Base-by-base conservation (phyloP, 2,329 filamentous ascomycete species). In the Diplodia corticola region DNA sequence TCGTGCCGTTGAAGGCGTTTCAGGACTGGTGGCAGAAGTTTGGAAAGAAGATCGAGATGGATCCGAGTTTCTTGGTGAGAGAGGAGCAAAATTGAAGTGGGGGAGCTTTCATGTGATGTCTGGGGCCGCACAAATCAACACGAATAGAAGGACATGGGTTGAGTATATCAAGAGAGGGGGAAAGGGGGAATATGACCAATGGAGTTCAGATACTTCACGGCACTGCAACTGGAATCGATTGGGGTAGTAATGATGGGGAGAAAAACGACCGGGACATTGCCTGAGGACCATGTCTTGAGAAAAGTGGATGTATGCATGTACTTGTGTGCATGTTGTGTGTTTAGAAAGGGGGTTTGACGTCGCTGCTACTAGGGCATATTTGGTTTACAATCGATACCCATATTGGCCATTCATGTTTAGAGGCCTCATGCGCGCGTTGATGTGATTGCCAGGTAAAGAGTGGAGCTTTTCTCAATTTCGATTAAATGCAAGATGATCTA, bases 11-110 rank as follows among this genome's bases (percentile, higher is more conserved):
- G 69, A 95, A 91, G 80, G 92, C 91, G 5, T 99, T 99, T 77
- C 90, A 96, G 80, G 92, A 96, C 67, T 99, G 96, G 95, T 99
- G 96, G 95, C 86, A 84, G 68, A 98, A 97, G 79, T 99, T 99
- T 80, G 94, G 99, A 81, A 86, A 87, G 68, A 89, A 89, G 74
- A 86, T 99, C 46, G 89, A 93, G 72, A 85, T 87, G 69, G 95
- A 99, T 80, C 94, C 95, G 0, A 86, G 87, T 6, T 99, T 99
- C 76, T 81, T 99, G 71, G 93, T 98, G 79, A 87, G 89, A 72
- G 86, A 84, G 65, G 85, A 54, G 10, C 55, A 66, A 37, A 40
- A 17, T 46, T 65, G 44, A 65, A 35, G 26, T 5, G n/a, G 26
- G 12, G 6, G 26, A 26, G 44, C 20, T 26, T 28, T 15, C 17